phyloP scores from a whole-genome alignment of 2,329 filamentous ascomycete genomes.

The Fusarium xylarioides region DNA sequence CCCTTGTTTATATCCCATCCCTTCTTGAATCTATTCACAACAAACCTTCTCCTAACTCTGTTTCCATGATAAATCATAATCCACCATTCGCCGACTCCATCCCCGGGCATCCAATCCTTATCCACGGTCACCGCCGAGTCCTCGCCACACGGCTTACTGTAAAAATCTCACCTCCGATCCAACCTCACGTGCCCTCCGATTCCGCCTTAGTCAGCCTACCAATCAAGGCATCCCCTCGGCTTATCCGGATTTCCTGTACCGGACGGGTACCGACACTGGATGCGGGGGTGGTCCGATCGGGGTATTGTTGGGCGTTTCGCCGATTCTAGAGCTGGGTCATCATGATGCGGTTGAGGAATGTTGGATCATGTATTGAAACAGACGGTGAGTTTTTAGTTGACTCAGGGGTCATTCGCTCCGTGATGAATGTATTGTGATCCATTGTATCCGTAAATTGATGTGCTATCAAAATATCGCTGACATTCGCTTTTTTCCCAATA shows the following conservation, averaged over 20 bases:
- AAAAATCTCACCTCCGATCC: neutral
- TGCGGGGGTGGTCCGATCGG: slow-evolving; percentile 13
- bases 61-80: neutral
- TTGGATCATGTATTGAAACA: slow-evolving; percentile 8
- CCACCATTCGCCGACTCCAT: neutral
- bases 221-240: slow-evolving; percentile 16
- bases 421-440: neutral
- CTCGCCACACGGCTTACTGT: slow-evolving; percentile 16
- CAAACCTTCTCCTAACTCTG: neutral
- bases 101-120: neutral
- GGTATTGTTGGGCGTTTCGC: neutral
- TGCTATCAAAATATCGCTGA: neutral
- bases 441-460: neutral
- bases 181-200: slow-evolving; percentile 13
- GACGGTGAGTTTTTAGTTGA: neutral
- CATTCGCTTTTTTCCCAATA: neutral
- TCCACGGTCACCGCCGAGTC: slow-evolving; percentile 11
- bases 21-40: neutral
- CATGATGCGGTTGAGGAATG: slow-evolving; percentile 18
- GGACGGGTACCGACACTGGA: neutral
- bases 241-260: slow-evolving; percentile 7
- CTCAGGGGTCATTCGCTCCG: neutral
- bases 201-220: slow-evolving; percentile 3
- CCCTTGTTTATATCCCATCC: neutral
- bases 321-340: neutral